A percentile compares a stretch with the other conserved stretches of the same genome.
These are phyloP conservation scores for Tylopilus subfusipes DNA, from an alignment of 768 basidiomycete species.

Conservation along the genomic window DNA sequence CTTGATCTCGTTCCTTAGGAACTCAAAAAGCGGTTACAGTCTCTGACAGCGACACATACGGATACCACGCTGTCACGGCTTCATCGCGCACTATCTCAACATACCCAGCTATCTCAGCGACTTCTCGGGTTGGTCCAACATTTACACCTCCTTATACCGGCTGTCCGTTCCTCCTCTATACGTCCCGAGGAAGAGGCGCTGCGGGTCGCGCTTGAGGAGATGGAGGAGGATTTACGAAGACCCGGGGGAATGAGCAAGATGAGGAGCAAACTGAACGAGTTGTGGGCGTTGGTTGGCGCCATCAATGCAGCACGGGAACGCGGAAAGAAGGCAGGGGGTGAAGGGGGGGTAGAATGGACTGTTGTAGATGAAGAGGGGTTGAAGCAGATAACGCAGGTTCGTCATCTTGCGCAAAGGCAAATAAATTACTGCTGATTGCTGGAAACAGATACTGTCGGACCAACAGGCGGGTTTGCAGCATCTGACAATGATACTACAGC, in stretches of 20 bases:
- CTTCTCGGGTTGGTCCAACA: slow-evolving; percentile 70
- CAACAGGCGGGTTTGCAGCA: slow-evolving; percentile 81
- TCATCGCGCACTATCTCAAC: slow-evolving; percentile 55
- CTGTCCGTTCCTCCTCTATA: slow-evolving; percentile 69
- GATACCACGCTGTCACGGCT: slow-evolving; percentile 67
- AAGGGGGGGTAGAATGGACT: slow-evolving; percentile 59
- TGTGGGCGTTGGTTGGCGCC: slow-evolving; percentile 82
- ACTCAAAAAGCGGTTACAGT: slow-evolving; percentile 58
- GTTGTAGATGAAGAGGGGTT: slow-evolving; percentile 88
- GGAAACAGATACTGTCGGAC: slow-evolving; percentile 62
- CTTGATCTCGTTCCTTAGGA: slow-evolving; percentile 41
- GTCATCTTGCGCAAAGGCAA: slow-evolving; percentile 12
- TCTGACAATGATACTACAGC: slow-evolving; percentile 70
- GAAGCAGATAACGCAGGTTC: slow-evolving; percentile 68
- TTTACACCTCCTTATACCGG: slow-evolving; percentile 74
- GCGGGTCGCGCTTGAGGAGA: slow-evolving; percentile 64
- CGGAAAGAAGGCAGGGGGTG: slow-evolving; percentile 39
- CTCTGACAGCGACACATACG: slow-evolving; percentile 58
- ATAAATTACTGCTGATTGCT: neutral
- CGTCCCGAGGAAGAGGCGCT: slow-evolving; percentile 78
- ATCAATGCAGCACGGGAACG: slow-evolving; percentile 57
- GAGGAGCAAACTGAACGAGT: slow-evolving; percentile 72
- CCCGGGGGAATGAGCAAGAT: slow-evolving; percentile 53
- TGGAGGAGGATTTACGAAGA: slow-evolving; percentile 65
- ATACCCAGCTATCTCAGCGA: slow-evolving; percentile 69